Evolutionary conservation across 2,329 filamentous ascomycete species (phyloP).

Genomic region (Amylocarpus encephaloides): DNA sequence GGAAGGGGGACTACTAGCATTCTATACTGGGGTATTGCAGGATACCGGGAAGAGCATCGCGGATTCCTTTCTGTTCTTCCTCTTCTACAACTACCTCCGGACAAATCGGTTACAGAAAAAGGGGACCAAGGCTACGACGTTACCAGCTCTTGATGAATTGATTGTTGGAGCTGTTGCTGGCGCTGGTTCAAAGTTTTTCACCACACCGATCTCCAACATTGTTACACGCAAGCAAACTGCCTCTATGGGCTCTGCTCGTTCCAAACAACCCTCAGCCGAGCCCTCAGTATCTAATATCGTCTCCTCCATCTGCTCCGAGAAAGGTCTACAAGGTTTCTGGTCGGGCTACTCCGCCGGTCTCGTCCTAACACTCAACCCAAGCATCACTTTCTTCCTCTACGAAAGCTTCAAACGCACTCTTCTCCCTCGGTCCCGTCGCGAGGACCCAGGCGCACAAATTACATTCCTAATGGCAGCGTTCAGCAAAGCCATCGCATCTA

Average conservation of each 20-base stretch:
- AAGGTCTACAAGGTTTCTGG: constrained; percentile 74
- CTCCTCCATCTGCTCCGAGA: constrained; percentile 57
- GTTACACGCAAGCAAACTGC: constrained; percentile 76
- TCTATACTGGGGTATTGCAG: constrained; percentile 60
- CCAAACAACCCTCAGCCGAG: constrained; percentile 21
- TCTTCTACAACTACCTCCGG: constrained; percentile 60
- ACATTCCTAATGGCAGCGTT: constrained; percentile 66
- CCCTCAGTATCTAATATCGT: constrained; percentile 49
- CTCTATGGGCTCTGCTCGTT: constrained; percentile 40
- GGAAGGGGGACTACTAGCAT: constrained; percentile 61
- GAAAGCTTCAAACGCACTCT: constrained; percentile 59
- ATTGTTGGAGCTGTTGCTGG: constrained; percentile 68
- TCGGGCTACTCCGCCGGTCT: constrained; percentile 78
- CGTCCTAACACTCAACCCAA: constrained; percentile 77
- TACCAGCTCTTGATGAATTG: constrained; percentile 66
- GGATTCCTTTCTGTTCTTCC: constrained; percentile 82
- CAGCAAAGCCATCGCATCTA: constrained; percentile 71
- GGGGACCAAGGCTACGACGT: constrained; percentile 31
- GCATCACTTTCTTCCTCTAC: constrained; percentile 79
- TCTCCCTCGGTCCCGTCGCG: constrained; percentile 46
- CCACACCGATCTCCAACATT: constrained; percentile 75
- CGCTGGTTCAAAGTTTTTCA: constrained; percentile 66
- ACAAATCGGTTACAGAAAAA: constrained; percentile 35
- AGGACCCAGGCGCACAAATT: constrained; percentile 45
- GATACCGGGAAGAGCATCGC: constrained; percentile 62